Percentiles rank a stretch among this genome's conserved stretches.
Conservation (phyloP, 495 filamentous ascomycete species). For the Hyaloscypha bicolor region DNA sequence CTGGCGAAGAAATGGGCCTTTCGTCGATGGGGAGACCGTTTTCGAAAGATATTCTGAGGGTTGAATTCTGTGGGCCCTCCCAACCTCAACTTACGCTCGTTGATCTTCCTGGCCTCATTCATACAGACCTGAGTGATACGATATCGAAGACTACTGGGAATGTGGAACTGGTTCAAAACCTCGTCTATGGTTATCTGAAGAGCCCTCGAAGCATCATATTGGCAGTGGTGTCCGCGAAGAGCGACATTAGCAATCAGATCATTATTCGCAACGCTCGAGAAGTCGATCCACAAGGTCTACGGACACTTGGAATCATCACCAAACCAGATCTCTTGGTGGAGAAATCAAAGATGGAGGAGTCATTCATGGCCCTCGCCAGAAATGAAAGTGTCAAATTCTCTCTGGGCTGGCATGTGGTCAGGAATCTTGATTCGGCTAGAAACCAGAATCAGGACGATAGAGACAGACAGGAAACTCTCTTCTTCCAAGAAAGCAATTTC, state of each 20-base stretch:
- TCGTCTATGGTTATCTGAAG: slow-evolving; percentile 49
- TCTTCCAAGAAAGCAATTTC: slow-evolving; percentile 29
- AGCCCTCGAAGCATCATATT: slow-evolving; percentile 52
- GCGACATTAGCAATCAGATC: slow-evolving; percentile 53
- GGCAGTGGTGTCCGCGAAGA: slow-evolving; percentile 53
- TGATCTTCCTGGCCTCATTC: slow-evolving; percentile 55
- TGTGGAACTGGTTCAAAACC: slow-evolving; percentile 44
- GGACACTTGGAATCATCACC: slow-evolving; percentile 54
- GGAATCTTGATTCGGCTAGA: slow-evolving; percentile 53
- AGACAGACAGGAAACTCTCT: slow-evolving; percentile 14
- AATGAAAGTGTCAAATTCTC: slow-evolving; percentile 49
- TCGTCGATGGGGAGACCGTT: slow-evolving; percentile 48
- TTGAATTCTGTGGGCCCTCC: slow-evolving; percentile 55
- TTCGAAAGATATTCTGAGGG: slow-evolving; percentile 49
- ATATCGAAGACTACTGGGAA: slow-evolving; percentile 44
- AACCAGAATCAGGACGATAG: slow-evolving; percentile 9
- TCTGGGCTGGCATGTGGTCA: slow-evolving; percentile 67
- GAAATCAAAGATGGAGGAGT: slow-evolving; percentile 35
- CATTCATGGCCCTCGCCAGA: slow-evolving; percentile 42
- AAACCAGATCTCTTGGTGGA: slow-evolving; percentile 51
- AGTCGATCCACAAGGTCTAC: slow-evolving; percentile 40
- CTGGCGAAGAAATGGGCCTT: slow-evolving; percentile 39
- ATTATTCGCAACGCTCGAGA: slow-evolving; percentile 44
- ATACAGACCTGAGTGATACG: slow-evolving; percentile 37
- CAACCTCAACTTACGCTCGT: slow-evolving; percentile 56